Evolutionary conservation across 2,329 filamentous ascomycete genomes (phyloP).

Genomic region (Cryphonectria japonica): DNA sequence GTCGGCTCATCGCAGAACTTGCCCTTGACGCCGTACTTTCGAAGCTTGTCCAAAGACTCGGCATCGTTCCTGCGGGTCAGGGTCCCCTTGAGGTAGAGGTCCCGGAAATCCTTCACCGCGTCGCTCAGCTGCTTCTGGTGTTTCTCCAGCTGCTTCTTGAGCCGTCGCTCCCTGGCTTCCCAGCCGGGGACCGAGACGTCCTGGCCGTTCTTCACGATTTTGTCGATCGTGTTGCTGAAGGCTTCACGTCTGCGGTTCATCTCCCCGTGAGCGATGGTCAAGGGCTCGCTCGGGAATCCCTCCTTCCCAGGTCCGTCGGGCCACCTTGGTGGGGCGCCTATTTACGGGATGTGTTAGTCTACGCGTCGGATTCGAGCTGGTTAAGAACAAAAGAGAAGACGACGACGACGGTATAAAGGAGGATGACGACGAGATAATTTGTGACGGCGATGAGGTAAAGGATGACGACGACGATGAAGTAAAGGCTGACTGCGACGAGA

Average conservation of each 20-base stretch:
- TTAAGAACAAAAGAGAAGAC: neutral
- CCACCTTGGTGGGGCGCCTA: neutral
- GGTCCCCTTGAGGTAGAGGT: neutral
- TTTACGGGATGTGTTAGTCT: neutral
- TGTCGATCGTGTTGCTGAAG: neutral
- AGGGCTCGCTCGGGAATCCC: neutral
- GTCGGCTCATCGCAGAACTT: conserved; percentile 5
- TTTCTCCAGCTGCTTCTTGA: neutral
- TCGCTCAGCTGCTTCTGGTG: neutral
- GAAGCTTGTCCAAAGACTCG: neutral
- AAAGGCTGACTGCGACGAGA: neutral
- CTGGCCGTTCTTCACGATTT: neutral
- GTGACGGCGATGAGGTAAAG: neutral
- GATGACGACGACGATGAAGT: neutral
- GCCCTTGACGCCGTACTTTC: neutral
- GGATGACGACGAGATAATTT: neutral
- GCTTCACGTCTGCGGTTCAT: neutral
- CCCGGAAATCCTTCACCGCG: neutral
- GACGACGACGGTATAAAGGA: neutral
- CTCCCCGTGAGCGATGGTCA: neutral
- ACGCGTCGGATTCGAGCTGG: neutral
- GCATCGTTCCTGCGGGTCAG: neutral
- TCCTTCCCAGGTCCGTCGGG: neutral
- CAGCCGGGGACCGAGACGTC: neutral
- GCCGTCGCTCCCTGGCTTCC: neutral